A percentile compares a stretch with the other conserved stretches of the same genome.
phyloP scores from a whole-genome alignment of 176 grass and related monocot species.

The Rhynchospora pubera region DNA sequence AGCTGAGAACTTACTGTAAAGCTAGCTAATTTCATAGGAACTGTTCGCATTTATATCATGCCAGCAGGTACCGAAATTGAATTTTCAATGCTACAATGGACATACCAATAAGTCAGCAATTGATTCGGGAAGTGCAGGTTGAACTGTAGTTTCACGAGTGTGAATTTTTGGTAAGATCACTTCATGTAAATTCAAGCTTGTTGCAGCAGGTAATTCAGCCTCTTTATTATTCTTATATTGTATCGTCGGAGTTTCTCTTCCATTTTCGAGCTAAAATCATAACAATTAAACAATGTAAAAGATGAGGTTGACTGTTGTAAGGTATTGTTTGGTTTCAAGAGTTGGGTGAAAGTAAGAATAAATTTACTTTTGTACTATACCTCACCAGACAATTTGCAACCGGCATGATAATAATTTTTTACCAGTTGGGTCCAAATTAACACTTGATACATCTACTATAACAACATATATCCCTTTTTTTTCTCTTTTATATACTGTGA shows the following conservation, averaged over 20 bases:
- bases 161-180: background rate
- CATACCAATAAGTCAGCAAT: conserved; percentile 6
- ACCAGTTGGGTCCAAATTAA: background rate
- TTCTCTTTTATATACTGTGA: background rate
- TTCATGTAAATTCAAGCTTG: background rate
- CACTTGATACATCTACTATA: background rate
- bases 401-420: background rate
- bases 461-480: background rate
- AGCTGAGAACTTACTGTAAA: background rate
- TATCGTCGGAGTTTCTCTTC: conserved; percentile 8
- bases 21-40: background rate
- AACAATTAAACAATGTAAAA: background rate
- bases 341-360: conserved; percentile 1
- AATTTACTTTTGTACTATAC: background rate
- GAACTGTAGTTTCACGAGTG: background rate
- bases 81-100: background rate
- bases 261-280: conserved; percentile 15
- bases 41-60: background rate
- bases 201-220: background rate
- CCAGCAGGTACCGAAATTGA: background rate
- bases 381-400: background rate
- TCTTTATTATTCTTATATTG: conserved; percentile 15
- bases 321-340: background rate
- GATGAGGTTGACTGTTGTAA: background rate
- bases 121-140: background rate